Evolutionary conservation across 768 basidiomycete genomes (phyloP).

Genomic region (Russula compacta): DNA sequence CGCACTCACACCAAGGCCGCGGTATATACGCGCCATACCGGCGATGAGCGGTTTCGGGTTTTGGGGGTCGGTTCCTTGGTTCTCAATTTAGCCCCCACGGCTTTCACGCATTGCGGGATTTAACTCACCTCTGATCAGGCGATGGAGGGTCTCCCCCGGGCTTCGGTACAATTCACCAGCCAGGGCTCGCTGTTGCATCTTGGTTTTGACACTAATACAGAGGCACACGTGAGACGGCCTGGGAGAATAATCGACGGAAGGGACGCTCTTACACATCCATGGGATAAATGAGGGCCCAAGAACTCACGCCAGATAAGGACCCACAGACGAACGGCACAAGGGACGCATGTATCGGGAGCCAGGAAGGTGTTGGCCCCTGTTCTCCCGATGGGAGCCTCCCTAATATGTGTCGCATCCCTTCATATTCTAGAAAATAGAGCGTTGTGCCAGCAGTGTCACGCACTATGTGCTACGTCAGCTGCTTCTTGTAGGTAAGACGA

Average conservation of each 20-base stretch:
- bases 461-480: constrained; percentile 35
- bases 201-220: constrained; percentile 71
- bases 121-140: constrained; percentile 67
- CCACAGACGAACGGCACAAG: constrained; percentile 89
- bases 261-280: constrained; percentile 66
- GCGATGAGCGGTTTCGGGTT: constrained; percentile 66
- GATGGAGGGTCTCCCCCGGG: constrained; percentile 60
- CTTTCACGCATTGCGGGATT: neutral
- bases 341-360: constrained; percentile 74
- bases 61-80: constrained; percentile 64
- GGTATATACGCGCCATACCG: constrained; percentile 81
- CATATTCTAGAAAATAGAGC: constrained; percentile 91
- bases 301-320: constrained; percentile 73
- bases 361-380: constrained; percentile 72
- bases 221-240: constrained; percentile 16
- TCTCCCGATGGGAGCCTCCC: constrained; percentile 71
- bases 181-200: constrained; percentile 87
- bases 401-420: constrained; percentile 79
- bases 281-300: constrained; percentile 66
- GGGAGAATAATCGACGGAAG: neutral
- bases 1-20: constrained; percentile 90
- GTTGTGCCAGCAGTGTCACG: constrained; percentile 87
- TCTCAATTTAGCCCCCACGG: neutral
- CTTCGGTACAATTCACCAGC: constrained; percentile 69
- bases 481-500: neutral